Conservation (phyloP, 148 eudicot species). For the Agrostemma githago region DNA sequence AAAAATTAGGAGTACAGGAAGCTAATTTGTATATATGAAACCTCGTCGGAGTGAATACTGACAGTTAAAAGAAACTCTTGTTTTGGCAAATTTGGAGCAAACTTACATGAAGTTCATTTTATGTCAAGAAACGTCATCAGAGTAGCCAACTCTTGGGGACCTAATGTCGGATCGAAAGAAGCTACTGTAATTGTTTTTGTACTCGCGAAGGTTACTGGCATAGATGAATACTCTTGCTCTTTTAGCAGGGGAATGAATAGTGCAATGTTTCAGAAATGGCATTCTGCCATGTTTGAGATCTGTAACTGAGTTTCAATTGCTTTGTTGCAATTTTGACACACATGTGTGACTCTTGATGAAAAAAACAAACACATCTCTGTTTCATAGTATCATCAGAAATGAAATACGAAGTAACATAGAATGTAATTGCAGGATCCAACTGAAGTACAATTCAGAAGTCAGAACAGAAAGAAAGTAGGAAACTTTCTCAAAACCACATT, state of each 20-base stretch:
- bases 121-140: neutral
- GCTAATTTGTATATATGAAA: neutral
- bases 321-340: no score
- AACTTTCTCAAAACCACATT: constrained; percentile 27
- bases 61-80: neutral
- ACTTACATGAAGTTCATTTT: neutral
- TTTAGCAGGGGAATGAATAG: neutral
- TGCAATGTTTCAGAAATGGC: neutral
- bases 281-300: neutral
- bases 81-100: neutral
- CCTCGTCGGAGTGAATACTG: neutral
- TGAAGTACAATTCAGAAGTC: neutral
- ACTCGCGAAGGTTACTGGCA: no score
- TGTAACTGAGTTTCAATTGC: neutral
- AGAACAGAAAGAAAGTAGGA: constrained; percentile 32
- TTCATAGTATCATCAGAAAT: neutral
- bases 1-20: neutral
- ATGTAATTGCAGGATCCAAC: neutral
- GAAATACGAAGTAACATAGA: constrained; percentile 4
- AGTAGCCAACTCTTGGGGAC: neutral
- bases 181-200: no score
- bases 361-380: neutral
- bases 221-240: no score
- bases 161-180: neutral
- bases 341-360: no score